These are phyloP conservation scores for Coemansia sp. DNA, from an alignment of 192 early-diverging fungal genomes.

Conservation along the genomic window DNA sequence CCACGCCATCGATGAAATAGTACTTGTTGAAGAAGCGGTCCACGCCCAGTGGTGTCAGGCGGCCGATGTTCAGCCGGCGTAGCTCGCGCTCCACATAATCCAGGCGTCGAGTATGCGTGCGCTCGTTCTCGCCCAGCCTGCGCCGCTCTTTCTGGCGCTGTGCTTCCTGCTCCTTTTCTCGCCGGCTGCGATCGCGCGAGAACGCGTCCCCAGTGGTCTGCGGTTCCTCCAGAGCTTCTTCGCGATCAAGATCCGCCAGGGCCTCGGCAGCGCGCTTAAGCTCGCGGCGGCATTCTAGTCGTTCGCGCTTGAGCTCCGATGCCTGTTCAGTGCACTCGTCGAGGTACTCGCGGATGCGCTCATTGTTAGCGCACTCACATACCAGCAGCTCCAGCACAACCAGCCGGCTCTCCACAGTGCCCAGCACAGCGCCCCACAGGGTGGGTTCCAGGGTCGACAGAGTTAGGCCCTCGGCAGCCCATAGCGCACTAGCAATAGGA, in stretches of 20 bases:
- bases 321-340: conserved; percentile 71
- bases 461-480: conserved; percentile 10
- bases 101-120: conserved; percentile 21
- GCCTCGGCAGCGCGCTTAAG: conserved; percentile 54
- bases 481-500: conserved; percentile 41
- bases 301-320: conserved; percentile 71
- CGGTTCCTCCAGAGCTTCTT: conserved; percentile 9
- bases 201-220: not conserved
- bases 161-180: conserved; percentile 41
- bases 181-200: conserved; percentile 31
- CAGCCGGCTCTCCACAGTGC: conserved; percentile 56
- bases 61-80: conserved; percentile 61
- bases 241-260: conserved; percentile 50
- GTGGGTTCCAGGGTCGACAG: not conserved
- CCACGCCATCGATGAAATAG: conserved; percentile 86
- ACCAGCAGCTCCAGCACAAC: conserved; percentile 64
- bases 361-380: conserved; percentile 58
- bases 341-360: conserved; percentile 62
- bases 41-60: conserved; percentile 69
- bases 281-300: conserved; percentile 68
- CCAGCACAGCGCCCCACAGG: conserved; percentile 28
- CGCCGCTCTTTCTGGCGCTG: conserved; percentile 47
- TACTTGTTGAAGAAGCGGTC: conserved; percentile 89
- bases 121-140: conserved; percentile 44
- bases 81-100: conserved; percentile 73